Conservation (phyloP, 805 yeast species). For the Wickerhamiella azymoides region DNA sequence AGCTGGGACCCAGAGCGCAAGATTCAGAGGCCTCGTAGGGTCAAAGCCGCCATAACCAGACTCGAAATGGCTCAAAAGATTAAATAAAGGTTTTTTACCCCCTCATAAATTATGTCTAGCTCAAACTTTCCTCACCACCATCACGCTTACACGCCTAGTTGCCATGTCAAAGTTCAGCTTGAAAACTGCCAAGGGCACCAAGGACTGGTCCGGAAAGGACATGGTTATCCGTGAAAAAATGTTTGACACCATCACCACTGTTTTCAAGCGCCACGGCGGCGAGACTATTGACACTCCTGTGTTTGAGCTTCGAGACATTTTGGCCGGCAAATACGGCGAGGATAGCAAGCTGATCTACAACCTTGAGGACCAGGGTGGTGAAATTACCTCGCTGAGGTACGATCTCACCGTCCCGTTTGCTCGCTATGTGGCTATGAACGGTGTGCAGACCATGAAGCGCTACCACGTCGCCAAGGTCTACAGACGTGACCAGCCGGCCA, state of each 20-base stretch:
- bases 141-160: not conserved
- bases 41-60: too few species aligned
- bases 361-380: slow-evolving; percentile 98
- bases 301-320: slow-evolving; percentile 85
- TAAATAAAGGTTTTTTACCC: too few species aligned
- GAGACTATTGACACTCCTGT: slow-evolving; percentile 98
- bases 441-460: slow-evolving; percentile 76
- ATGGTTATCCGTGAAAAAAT: slow-evolving; percentile 89
- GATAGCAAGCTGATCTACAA: slow-evolving; percentile 94
- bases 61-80: too few species aligned
- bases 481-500: slow-evolving; percentile 99
- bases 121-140: not conserved
- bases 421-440: slow-evolving; percentile 91
- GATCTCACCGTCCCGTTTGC: slow-evolving; percentile 98
- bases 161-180: slow-evolving; percentile 30
- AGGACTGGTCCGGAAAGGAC: slow-evolving; percentile 97
- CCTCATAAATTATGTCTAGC: too few species aligned
- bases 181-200: slow-evolving; percentile 93
- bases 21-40: too few species aligned
- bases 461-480: slow-evolving; percentile 97
- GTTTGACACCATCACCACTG: slow-evolving; percentile 51
- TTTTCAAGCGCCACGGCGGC: slow-evolving; percentile 95
- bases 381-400: slow-evolving; percentile 83
- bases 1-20: too few species aligned
- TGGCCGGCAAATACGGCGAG: slow-evolving; percentile 96